A percentile compares a stretch with the other conserved stretches of the same genome.
These are phyloP conservation scores for Leptomonas seymouri DNA, from an alignment of 208 protist genomes.

Conservation along the genomic window DNA sequence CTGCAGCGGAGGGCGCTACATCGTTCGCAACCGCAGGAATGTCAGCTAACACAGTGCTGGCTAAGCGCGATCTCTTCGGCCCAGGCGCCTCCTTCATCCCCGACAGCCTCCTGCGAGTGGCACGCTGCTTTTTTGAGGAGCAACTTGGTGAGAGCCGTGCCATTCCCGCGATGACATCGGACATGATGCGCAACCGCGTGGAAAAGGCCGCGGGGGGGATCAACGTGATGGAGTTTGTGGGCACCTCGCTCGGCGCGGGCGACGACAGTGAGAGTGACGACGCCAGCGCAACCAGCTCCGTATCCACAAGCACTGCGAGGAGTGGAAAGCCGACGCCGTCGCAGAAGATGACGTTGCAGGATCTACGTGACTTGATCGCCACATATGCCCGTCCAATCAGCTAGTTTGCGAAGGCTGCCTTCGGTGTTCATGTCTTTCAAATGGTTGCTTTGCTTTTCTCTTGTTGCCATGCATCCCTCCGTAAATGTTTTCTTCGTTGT, in stretches of 20 bases:
- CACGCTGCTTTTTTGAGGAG: constrained; percentile 66
- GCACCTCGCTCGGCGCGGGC: constrained; percentile 34
- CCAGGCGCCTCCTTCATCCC: constrained; percentile 33
- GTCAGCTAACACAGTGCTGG: constrained; percentile 23
- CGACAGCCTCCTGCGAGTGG: constrained; percentile 50
- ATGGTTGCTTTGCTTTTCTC: not conserved
- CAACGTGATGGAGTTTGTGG: constrained; percentile 59
- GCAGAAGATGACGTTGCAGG: constrained; percentile 34
- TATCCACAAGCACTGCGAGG: not conserved
- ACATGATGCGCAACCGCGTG: constrained; percentile 66
- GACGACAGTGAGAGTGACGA: constrained; percentile 50
- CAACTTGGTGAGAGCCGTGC: constrained; percentile 56
- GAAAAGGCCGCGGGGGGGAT: constrained; percentile 60
- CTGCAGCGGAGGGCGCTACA: constrained; percentile 7
- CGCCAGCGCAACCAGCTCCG: constrained; percentile 5
- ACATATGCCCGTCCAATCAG: constrained; percentile 23
- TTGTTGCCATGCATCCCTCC: not conserved
- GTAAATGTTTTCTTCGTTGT: not conserved
- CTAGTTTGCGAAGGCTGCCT: not conserved
- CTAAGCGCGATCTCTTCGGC: constrained; percentile 26
- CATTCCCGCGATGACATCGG: constrained; percentile 60
- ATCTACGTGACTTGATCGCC: constrained; percentile 29
- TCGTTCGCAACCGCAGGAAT: constrained; percentile 4
- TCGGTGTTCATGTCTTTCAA: not conserved
- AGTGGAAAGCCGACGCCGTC: not conserved